A percentile compares a stretch with the other conserved stretches of the same genome.
These are phyloP conservation scores for Botrytis sinoallii DNA, from an alignment of 2,329 filamentous ascomycete genomes.

Conservation along the genomic window DNA sequence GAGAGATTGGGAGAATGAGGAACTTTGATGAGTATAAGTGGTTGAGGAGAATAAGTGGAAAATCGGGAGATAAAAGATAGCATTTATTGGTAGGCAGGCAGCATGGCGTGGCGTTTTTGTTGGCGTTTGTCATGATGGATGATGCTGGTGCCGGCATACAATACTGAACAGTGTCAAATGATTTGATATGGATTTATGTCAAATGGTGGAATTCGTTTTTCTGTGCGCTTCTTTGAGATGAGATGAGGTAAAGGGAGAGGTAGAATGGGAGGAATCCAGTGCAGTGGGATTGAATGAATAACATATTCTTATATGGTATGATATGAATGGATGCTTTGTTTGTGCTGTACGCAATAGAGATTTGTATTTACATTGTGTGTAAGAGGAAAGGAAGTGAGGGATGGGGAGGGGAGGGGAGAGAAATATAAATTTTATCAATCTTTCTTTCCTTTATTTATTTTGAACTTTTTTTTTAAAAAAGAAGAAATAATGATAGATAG, in stretches of 20 bases:
- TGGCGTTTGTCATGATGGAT: constrained; percentile 6
- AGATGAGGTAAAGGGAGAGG: neutral
- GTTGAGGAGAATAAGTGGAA: neutral
- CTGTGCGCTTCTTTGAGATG: neutral
- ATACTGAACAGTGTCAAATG: neutral
- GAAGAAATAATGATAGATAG: no score
- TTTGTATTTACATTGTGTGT: neutral
- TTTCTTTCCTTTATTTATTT: neutral
- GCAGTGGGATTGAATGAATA: neutral
- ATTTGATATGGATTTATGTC: neutral
- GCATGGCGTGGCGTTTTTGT: constrained; percentile 18
- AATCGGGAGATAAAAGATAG: constrained; percentile 4
- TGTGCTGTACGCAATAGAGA: neutral
- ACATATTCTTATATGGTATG: neutral
- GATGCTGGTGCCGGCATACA: neutral
- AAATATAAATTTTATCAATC: neutral
- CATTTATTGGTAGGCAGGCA: constrained; percentile 15
- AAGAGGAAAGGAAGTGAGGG: neutral
- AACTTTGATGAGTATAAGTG: constrained; percentile 35
- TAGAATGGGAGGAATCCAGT: neutral
- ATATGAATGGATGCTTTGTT: neutral
- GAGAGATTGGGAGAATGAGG: constrained; percentile 66
- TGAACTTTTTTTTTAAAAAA: neutral
- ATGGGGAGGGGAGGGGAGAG: neutral
- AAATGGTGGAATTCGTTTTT: neutral